These are phyloP conservation scores for Ganoderma meredithae DNA, from an alignment of 1,284 basidiomycete species.

Conservation along the genomic window DNA sequence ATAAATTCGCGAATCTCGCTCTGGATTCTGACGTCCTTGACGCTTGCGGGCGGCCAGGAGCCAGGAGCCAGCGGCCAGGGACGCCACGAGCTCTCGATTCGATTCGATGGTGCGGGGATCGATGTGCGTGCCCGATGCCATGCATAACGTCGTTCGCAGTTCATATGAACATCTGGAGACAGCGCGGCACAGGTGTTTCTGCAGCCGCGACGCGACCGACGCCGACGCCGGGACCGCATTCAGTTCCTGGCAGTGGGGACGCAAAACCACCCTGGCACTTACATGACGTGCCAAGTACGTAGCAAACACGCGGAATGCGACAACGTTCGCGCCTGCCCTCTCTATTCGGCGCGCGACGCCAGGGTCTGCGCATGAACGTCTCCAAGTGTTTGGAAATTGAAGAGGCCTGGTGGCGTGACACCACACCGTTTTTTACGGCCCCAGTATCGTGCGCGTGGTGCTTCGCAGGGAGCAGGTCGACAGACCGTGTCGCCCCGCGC, in stretches of 20 bases:
- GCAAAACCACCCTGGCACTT: conserved; percentile 5
- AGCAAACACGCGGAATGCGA: conserved; percentile 3
- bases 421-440: not conserved
- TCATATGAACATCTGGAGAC: conserved; percentile 21
- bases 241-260: not conserved
- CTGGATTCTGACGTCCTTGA: not conserved
- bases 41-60: not conserved
- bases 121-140: not conserved
- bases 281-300: conserved; percentile 15
- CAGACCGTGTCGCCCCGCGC: not conserved
- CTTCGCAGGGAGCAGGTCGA: not conserved
- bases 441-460: not conserved
- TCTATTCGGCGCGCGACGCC: not conserved
- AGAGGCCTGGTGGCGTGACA: not conserved
- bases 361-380: not conserved
- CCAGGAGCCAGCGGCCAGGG: not conserved
- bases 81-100: not conserved
- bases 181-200: conserved; percentile 10
- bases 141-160: conserved; percentile 1
- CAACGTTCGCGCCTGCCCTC: not conserved
- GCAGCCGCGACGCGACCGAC: not conserved
- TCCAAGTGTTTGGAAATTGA: not conserved
- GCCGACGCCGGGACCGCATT: conserved; percentile 3
- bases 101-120: not conserved
- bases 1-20: not conserved